Evolutionary conservation across 164 flowering plant genomes (phyloP).

Genomic region (Kingdonia uniflora): DNA sequence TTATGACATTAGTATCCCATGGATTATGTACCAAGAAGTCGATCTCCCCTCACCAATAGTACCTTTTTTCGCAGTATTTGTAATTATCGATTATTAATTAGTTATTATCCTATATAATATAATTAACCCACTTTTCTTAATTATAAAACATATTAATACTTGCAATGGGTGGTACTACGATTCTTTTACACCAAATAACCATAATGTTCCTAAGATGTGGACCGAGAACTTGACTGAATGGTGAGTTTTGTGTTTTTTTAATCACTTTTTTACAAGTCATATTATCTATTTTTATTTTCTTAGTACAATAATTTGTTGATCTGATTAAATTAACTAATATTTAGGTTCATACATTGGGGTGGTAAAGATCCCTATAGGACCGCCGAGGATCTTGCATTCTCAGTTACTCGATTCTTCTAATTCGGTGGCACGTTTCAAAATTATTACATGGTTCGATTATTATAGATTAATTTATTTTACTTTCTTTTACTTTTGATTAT

Average conservation of each 20-base stretch:
- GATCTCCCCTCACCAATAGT: not conserved
- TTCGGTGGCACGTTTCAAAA: slow-evolving; percentile 4
- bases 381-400: slow-evolving; percentile 6
- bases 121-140: slow-evolving; percentile 5
- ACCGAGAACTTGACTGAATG: slow-evolving; percentile 69
- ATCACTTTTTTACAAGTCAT: not conserved
- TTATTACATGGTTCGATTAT: slow-evolving; percentile 5
- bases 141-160: slow-evolving; percentile 70
- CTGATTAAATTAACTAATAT: not conserved
- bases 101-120: not conserved
- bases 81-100: not conserved
- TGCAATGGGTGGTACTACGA: slow-evolving; percentile 95
- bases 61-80: not conserved
- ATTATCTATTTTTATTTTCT: not conserved
- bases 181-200: slow-evolving; percentile 69
- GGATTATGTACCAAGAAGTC: not conserved
- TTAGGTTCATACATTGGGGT: slow-evolving; percentile 5
- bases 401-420: slow-evolving; percentile 1
- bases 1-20: not conserved
- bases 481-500: not conserved
- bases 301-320: not conserved
- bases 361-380: slow-evolving; percentile 3
- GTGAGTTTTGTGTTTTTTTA: not conserved
- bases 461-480: not conserved
- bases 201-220: slow-evolving; percentile 70